Percentiles rank a stretch among this genome's conserved stretches.
Conservation (phyloP, 2,329 filamentous ascomycete genomes). For the Pseudogymnoascus sp. region DNA sequence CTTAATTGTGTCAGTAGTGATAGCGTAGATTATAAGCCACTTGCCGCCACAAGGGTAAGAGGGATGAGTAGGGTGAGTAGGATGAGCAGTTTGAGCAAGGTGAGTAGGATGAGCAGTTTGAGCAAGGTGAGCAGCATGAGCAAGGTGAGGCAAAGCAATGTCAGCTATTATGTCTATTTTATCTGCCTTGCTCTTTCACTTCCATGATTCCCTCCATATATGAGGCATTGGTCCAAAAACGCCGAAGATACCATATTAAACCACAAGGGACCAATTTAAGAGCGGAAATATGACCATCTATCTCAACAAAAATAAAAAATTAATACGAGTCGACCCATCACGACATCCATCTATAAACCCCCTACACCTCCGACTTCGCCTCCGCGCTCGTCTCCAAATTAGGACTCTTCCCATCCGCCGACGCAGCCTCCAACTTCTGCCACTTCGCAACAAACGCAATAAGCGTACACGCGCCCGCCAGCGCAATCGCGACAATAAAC, state of each 20-base stretch:
- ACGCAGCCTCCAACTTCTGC: neutral
- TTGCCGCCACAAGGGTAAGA: too few relatives aligned
- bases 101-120: too few relatives aligned
- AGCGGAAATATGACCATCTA: neutral
- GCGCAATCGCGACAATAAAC: constrained; percentile 25
- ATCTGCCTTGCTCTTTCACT: too few relatives aligned
- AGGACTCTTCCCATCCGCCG: neutral
- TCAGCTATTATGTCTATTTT: too few relatives aligned
- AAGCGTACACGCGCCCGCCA: constrained; percentile 17
- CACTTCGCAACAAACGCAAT: neutral
- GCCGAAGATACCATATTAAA: neutral
- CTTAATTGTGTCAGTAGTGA: too few relatives aligned
- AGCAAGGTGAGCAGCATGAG: too few relatives aligned
- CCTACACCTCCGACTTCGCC: neutral
- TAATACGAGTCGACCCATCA: neutral
- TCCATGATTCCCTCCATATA: too few relatives aligned
- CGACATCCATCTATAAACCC: neutral
- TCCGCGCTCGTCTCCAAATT: neutral
- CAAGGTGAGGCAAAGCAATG: too few relatives aligned
- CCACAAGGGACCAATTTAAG: neutral
- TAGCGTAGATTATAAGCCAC: too few relatives aligned
- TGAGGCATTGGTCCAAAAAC: too few relatives aligned
- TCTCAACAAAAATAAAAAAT: neutral
- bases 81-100: too few relatives aligned
- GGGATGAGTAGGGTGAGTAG: too few relatives aligned